Base-by-base conservation (phyloP, 139 green algal genomes). In the Chlorella sp. region DNA sequence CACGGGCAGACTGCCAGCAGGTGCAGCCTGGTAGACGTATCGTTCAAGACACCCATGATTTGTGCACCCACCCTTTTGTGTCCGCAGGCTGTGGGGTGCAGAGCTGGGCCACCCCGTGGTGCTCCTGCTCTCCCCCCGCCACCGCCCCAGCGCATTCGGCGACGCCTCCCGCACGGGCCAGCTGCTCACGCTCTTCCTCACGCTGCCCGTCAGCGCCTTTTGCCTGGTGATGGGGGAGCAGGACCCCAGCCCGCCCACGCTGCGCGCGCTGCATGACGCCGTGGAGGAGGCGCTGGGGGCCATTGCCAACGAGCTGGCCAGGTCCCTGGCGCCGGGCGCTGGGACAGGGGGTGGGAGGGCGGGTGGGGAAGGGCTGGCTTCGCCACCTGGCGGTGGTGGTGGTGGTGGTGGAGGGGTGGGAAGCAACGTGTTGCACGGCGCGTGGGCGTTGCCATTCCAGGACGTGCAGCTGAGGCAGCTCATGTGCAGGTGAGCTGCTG, bases 181-280 rank as follows among this genome's bases (percentile, higher is more conserved):
- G n/a, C 74, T 85, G 24, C 59, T 81, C 23, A 76, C 79, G 10
- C 62, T 86, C 62, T 82, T 82, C 59, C 79, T 88, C 17, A 76
- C 79, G 5, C 72, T 51, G 49, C 82, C 82, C 1, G 64, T 80
- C 30, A 77, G 79, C 36, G 83, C 74, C 33, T 73, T 83, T 36
- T 83, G 80, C 68, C 31, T 74, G 30, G 31, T 79, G 33, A 31
- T 59, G 2, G 79, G 77, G 24, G 64, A 79, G 35, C 35, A 42
- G 1, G 71, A 85, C 79, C 71, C 83, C 1, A 42, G 62, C 35
- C 69, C 74, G 2, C 34, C 74, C 32, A 61, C 62, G 31, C 74
- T 86, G 55, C 68, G 68, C 30, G 63, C 64, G 60, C 51, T 83
- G 67, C 55, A 64, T 10, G 55, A 64, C 22, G 55, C 55, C 22